Percentiles rank a stretch among this genome's conserved stretches.
These are phyloP conservation scores for Saturnispora saitoi DNA, from an alignment of 805 yeast genomes.

Conservation along the genomic window DNA sequence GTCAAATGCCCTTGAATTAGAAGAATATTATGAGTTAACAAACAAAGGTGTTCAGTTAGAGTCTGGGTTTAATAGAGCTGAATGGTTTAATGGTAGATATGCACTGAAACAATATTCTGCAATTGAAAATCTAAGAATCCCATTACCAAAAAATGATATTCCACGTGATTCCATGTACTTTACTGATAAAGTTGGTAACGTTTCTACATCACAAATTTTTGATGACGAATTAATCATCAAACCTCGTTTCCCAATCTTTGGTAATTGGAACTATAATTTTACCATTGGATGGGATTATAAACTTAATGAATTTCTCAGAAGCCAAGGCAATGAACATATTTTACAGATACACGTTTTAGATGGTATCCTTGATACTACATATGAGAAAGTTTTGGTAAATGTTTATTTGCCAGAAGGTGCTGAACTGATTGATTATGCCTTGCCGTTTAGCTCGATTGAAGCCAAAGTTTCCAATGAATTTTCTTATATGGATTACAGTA, in stretches of 20 bases:
- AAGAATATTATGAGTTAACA: conserved; percentile 75
- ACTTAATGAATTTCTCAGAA: conserved; percentile 44
- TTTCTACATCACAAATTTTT: conserved; percentile 57
- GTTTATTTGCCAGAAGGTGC: conserved; percentile 88
- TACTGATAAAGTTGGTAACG: conserved; percentile 89
- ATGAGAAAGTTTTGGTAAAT: conserved; percentile 48
- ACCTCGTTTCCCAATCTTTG: conserved; percentile 92
- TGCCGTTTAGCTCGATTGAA: conserved; percentile 41
- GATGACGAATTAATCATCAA: conserved; percentile 45
- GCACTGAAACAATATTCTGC: conserved; percentile 48
- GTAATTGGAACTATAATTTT: conserved; percentile 93
- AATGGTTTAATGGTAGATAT: conserved; percentile 56
- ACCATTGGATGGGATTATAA: conserved; percentile 87
- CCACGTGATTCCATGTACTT: conserved; percentile 54
- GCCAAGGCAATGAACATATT: conserved; percentile 42
- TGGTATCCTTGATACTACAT: conserved; percentile 63
- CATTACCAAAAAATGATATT: conserved; percentile 38
- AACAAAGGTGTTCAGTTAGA: conserved; percentile 67
- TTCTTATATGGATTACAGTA: conserved; percentile 63
- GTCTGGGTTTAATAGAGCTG: conserved; percentile 70
- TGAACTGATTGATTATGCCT: conserved; percentile 41
- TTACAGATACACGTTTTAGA: conserved; percentile 63
- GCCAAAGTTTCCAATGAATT: conserved; percentile 23
- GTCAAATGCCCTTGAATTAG: conserved; percentile 63
- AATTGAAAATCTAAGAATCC: conserved; percentile 50